Conservation (phyloP, 129 eudicot genomes). For the Arctium minus region DNA sequence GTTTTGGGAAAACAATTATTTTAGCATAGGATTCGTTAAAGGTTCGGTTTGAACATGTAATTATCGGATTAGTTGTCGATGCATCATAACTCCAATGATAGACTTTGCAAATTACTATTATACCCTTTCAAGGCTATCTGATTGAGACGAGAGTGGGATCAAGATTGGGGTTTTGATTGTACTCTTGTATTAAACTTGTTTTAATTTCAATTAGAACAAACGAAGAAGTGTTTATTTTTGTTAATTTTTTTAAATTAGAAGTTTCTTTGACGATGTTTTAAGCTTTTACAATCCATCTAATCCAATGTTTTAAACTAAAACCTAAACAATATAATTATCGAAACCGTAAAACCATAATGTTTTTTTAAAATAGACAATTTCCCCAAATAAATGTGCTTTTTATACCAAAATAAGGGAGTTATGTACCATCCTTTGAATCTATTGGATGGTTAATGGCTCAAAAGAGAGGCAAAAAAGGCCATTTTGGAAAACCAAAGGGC, state of each 20-base stretch:
- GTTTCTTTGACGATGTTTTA: not conserved
- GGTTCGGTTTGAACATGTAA: constrained; percentile 9
- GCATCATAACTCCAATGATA: constrained; percentile 10
- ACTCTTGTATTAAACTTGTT: not conserved
- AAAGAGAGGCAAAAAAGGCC: not conserved
- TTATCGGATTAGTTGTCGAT: constrained; percentile 7
- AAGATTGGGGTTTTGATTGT: not conserved
- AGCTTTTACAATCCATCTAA: not conserved
- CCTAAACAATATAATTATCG: not conserved
- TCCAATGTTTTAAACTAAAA: not conserved
- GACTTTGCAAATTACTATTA: not conserved
- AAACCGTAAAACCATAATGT: not conserved
- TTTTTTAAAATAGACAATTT: not conserved
- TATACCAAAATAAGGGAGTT: not conserved
- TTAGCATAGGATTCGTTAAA: constrained; percentile 2
- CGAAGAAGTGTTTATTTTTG: not conserved
- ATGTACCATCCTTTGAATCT: not conserved
- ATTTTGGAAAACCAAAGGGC: not conserved
- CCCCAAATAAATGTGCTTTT: not conserved
- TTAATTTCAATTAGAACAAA: not conserved
- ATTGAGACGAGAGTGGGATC: not conserved
- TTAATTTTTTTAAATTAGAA: not conserved
- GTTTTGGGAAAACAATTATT: not conserved
- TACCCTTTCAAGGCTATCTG: not conserved
- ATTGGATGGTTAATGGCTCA: not conserved